A percentile compares a stretch with the other conserved stretches of the same genome.
Conservation (phyloP, 768 basidiomycete species). For the Boletus coccyginus region DNA sequence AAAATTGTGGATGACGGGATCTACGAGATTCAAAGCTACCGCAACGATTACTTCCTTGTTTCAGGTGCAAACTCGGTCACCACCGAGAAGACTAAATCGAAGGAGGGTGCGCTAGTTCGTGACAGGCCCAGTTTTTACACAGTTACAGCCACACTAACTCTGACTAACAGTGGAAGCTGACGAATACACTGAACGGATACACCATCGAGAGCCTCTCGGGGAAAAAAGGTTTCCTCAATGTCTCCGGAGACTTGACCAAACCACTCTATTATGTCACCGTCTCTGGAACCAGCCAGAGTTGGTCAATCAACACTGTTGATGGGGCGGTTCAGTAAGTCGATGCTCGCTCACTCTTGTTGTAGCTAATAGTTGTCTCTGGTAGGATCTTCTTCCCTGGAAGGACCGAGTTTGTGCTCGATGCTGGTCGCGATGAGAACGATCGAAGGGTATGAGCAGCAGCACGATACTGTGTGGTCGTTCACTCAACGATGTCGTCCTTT, state of each 20-base stretch:
- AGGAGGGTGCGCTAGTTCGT: background rate
- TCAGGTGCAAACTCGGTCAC: background rate
- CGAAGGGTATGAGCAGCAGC: background rate
- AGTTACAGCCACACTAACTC: background rate
- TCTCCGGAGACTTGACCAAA: background rate
- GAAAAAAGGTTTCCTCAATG: background rate
- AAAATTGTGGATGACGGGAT: background rate
- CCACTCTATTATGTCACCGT: background rate
- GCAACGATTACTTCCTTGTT: background rate
- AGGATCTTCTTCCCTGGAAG: background rate
- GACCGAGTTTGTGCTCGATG: background rate
- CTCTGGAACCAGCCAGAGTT: background rate
- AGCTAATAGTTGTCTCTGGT: background rate
- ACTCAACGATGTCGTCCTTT: background rate
- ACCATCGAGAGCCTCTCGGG: background rate
- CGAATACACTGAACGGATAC: background rate
- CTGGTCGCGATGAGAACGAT: background rate
- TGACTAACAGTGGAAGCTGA: background rate
- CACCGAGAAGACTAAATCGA: background rate
- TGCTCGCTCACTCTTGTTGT: no score
- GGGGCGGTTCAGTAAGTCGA: background rate
- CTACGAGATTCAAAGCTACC: slow-evolving; percentile 6
- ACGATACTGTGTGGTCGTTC: no score
- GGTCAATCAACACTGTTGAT: slow-evolving; percentile 1
- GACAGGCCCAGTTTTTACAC: no score